Evolutionary conservation across 345 rosid genomes (phyloP), one percentile per base, ranked within the genome.

Genomic region (Mangifera indica): DNA sequence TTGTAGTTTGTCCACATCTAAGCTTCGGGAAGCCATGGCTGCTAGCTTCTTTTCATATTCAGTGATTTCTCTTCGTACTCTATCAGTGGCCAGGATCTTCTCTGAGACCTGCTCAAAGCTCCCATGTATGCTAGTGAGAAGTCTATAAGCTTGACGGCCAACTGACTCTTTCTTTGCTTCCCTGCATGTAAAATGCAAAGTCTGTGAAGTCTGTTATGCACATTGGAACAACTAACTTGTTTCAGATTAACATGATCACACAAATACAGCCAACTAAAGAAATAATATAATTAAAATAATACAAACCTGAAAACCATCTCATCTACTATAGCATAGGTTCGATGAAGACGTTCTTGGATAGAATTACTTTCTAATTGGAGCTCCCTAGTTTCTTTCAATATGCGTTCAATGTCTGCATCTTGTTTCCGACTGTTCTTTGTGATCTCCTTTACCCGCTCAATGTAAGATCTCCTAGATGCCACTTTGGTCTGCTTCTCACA

Each of bases 361-460:
- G 87, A 83, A 74, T 93, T 93, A 74, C 97, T 93, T 75, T 93
- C 92, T 73, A 88, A 63, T 77, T 93, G 97, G 69, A 93, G 87
- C 80, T 80, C 91, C 84, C 96, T 87, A 18, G 91, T 93, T 71
- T 90, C 97, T 77, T 77, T 81, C 75, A 88, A 77, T 64, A 93
- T 93, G 63, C 80, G 81, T 72, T 87, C 91, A 45, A 91, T 80
- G 71, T 93, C 98, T 65, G 83, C 81, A 66, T 91, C 96, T 75
- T 86, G 87, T 82, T 93, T 91, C 56, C 91, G 79, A 71, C 96
- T 87, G 78, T 90, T 93, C 77, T 88, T 91, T 0, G 97, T 86
- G 26, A 93, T 93, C 84, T 93, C 96, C 73, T 86, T 87, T 66
- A 91, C 84, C 66, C 81, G 76, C 74, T 90, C 87, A 24, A 89